phyloP scores from a whole-genome alignment of 352 stramenopile genomes.

The Phytophthora kernoviae region DNA sequence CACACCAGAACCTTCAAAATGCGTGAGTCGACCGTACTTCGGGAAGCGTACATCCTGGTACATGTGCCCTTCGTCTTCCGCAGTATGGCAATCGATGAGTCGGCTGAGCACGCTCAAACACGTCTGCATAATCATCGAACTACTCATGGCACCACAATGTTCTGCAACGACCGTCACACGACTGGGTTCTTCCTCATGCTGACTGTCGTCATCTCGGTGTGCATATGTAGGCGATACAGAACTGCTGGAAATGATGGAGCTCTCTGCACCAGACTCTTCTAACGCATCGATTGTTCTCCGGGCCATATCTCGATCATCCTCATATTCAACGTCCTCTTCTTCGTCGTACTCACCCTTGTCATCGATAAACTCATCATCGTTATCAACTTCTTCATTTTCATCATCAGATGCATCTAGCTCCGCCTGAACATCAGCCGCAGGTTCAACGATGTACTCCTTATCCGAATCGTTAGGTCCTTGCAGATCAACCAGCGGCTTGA shows the following conservation, averaged over 20 bases:
- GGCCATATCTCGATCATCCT: slow-evolving; percentile 47
- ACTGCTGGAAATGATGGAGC: slow-evolving; percentile 43
- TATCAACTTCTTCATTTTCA: slow-evolving; percentile 38
- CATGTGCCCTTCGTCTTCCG: slow-evolving; percentile 81
- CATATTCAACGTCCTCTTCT: slow-evolving; percentile 38
- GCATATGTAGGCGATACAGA: slow-evolving; percentile 38
- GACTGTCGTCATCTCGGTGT: slow-evolving; percentile 38
- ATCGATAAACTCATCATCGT: slow-evolving; percentile 44
- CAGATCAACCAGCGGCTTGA: slow-evolving; percentile 74
- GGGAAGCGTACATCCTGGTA: slow-evolving; percentile 79
- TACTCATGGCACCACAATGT: slow-evolving; percentile 79
- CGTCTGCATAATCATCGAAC: slow-evolving; percentile 89
- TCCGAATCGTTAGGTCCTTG: slow-evolving; percentile 69
- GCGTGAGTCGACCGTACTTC: slow-evolving; percentile 78
- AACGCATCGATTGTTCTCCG: slow-evolving; percentile 71
- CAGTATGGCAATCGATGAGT: slow-evolving; percentile 84
- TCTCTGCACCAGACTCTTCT: slow-evolving; percentile 62
- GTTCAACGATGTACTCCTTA: slow-evolving; percentile 76
- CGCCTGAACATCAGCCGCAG: slow-evolving; percentile 50
- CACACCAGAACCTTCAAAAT: slow-evolving; percentile 82
- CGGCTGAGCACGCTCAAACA: slow-evolving; percentile 84
- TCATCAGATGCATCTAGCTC: slow-evolving; percentile 69
- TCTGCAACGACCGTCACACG: slow-evolving; percentile 80
- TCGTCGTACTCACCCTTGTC: slow-evolving; percentile 48
- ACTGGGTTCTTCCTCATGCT: slow-evolving; percentile 43